phyloP scores from a whole-genome alignment of 306 rosid species.

The Argentina anserina region DNA sequence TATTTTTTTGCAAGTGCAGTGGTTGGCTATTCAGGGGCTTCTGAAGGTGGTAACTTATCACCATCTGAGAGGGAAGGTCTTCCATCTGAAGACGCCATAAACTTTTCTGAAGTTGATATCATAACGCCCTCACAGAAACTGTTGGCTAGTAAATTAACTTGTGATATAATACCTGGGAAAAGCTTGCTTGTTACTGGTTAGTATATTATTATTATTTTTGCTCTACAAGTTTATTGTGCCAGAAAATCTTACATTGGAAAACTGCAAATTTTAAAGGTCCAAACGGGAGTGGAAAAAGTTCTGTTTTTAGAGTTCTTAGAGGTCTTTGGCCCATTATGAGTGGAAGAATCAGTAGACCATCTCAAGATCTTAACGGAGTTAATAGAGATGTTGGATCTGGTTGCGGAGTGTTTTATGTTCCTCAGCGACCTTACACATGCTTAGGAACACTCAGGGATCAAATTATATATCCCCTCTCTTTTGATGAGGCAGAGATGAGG shows the following conservation, averaged over 20 bases:
- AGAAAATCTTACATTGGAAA: slow-evolving; percentile 17
- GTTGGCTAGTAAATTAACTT: slow-evolving; percentile 84
- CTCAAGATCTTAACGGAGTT: slow-evolving; percentile 41
- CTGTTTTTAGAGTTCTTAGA: slow-evolving; percentile 92
- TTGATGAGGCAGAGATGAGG: slow-evolving; percentile 69
- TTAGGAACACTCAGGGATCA: slow-evolving; percentile 96
- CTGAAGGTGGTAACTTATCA: slow-evolving; percentile 29
- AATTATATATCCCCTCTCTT: slow-evolving; percentile 91
- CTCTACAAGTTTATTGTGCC: slow-evolving; percentile 18
- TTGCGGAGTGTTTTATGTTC: slow-evolving; percentile 83
- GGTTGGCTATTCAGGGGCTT: slow-evolving; percentile 37
- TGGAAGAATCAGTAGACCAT: slow-evolving; percentile 70
- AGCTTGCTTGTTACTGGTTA: slow-evolving; percentile 96
- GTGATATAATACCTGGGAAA: slow-evolving; percentile 62
- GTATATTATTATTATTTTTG: slow-evolving; percentile 22
- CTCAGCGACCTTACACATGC: slow-evolving; percentile 96
- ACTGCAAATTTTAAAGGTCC: slow-evolving; percentile 60
- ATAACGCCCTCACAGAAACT: slow-evolving; percentile 83
- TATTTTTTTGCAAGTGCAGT: slow-evolving; percentile 13
- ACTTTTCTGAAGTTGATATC: slow-evolving; percentile 78
- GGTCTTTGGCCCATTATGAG: slow-evolving; percentile 89
- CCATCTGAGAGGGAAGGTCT: slow-evolving; percentile 37
- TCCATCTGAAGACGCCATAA: slow-evolving; percentile 54
- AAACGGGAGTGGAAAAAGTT: slow-evolving; percentile 98
- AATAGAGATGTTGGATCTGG: slow-evolving; percentile 52